A percentile compares a stretch with the other conserved stretches of the same genome.
Conservation (phyloP, 2,329 filamentous ascomycete species). For the Xylaria sp. region DNA sequence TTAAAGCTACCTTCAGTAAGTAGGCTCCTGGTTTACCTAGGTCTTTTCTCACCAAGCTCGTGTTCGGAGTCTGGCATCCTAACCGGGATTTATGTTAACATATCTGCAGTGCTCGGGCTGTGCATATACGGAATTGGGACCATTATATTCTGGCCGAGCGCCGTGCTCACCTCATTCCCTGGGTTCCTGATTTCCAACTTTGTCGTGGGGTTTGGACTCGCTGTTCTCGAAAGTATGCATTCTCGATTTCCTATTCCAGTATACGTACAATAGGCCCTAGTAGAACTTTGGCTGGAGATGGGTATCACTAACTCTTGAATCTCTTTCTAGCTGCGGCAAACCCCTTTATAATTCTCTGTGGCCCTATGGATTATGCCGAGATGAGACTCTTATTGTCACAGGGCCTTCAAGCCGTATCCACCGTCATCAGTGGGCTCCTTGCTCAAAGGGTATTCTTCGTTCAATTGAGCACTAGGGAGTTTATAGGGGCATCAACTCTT, state of each 20-base stretch:
- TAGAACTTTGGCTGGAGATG: not conserved
- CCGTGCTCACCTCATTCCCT: slow-evolving; percentile 77
- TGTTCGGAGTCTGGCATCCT: not conserved
- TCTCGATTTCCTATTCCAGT: not conserved
- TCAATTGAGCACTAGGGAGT: slow-evolving; percentile 57
- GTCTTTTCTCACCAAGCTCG: not conserved
- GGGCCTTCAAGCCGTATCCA: slow-evolving; percentile 79
- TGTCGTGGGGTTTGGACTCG: slow-evolving; percentile 80
- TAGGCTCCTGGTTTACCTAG: not conserved
- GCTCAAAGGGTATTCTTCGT: slow-evolving; percentile 81
- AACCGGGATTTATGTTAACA: slow-evolving; percentile 22
- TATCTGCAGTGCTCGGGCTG: slow-evolving; percentile 68
- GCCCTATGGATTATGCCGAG: slow-evolving; percentile 77
- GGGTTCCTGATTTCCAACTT: slow-evolving; percentile 81
- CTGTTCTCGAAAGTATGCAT: slow-evolving; percentile 72
- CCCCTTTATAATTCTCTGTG: slow-evolving; percentile 77
- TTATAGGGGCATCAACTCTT: slow-evolving; percentile 60
- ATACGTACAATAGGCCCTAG: not conserved
- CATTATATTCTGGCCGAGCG: slow-evolving; percentile 88
- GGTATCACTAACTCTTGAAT: slow-evolving; percentile 21
- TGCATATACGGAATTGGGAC: slow-evolving; percentile 79
- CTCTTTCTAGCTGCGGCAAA: slow-evolving; percentile 70
- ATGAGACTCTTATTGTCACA: slow-evolving; percentile 80
- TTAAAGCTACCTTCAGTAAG: slow-evolving; percentile 77
- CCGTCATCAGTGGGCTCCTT: slow-evolving; percentile 76